phyloP scores from a whole-genome alignment of 768 basidiomycete genomes.

The Tulasnella sp. region DNA sequence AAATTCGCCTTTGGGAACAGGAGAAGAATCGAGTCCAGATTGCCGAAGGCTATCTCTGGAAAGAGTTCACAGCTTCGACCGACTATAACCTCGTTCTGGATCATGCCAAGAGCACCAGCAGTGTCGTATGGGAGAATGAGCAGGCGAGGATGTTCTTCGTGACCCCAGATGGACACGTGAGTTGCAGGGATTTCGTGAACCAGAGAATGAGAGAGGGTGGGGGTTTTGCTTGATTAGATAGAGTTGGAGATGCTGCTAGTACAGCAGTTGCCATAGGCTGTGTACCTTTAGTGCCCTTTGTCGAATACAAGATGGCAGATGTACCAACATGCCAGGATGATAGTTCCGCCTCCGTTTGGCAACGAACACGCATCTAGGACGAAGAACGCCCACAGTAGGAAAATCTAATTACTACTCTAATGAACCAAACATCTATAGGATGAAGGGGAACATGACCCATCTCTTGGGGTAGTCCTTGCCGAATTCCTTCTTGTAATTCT shows the following conservation, averaged over 20 bases:
- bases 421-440: slow-evolving; percentile 41
- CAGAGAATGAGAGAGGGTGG: slow-evolving; percentile 3
- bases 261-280: not conserved
- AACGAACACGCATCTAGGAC: not conserved
- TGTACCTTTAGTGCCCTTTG: not conserved
- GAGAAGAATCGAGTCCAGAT: slow-evolving; percentile 89
- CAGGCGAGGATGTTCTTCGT: slow-evolving; percentile 76
- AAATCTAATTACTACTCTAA: not conserved
- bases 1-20: slow-evolving; percentile 94
- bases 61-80: slow-evolving; percentile 75
- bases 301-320: not conserved
- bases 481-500: slow-evolving; percentile 87
- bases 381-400: not conserved
- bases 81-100: slow-evolving; percentile 84
- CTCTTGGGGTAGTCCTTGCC: slow-evolving; percentile 77
- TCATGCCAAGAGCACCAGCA: slow-evolving; percentile 77
- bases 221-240: not conserved
- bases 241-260: not conserved
- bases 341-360: not conserved
- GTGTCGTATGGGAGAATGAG: slow-evolving; percentile 78
- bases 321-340: no score
- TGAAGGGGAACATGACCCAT: slow-evolving; percentile 76
- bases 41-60: slow-evolving; percentile 86
- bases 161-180: slow-evolving; percentile 33
- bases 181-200: slow-evolving; percentile 15